Evolutionary conservation across 2,329 filamentous ascomycete genomes (phyloP), one percentile per base, ranked within the genome.

Genomic region (Fusarium sp.): DNA sequence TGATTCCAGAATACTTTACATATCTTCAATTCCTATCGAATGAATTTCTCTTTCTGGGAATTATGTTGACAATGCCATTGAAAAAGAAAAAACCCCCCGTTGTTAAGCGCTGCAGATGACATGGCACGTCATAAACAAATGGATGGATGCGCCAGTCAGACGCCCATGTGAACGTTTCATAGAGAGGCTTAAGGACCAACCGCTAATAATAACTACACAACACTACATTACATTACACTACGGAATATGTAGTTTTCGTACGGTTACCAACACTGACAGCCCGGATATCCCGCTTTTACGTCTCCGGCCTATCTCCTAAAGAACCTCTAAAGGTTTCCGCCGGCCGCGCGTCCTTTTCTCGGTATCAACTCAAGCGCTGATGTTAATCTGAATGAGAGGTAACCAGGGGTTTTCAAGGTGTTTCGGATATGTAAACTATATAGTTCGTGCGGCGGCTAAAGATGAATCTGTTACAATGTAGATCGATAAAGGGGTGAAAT

Each of bases 401-500:
- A 43, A 21, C 18, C 46, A 10, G 20, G 58, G 12, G 60, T 52
- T 65, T 65, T 47, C 39, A 26, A 35, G 12, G 29, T 37, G 60
- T 65, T 64, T 64, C 59, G 43, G 44, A 39, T 58, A 39, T 50
- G 61, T 38, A 35, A 58, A 63, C 31, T 33, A 20, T 43, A 29
- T 44, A 26, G 46, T 42, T 62, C 47, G 57, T 63, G 47, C 41
- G 41, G 57, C 23, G 31, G 28, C 43, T 42, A 63, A 28, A 31
- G 38, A 44, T 38, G 38, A 54, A 20, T 62, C 26, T 43, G 42
- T 29, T n/a, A 35, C 52, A 49, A 31, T 28, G 21, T 24, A 31
- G 31, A 49, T 56, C 31, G 31, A 35, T 28, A 29, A 49, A 31
- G 43, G 52, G 42, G 11, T 49, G 16, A 23, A 35, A 49, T 55